phyloP scores from a whole-genome alignment of 331 rosid species.

The Rosa hybrid region DNA sequence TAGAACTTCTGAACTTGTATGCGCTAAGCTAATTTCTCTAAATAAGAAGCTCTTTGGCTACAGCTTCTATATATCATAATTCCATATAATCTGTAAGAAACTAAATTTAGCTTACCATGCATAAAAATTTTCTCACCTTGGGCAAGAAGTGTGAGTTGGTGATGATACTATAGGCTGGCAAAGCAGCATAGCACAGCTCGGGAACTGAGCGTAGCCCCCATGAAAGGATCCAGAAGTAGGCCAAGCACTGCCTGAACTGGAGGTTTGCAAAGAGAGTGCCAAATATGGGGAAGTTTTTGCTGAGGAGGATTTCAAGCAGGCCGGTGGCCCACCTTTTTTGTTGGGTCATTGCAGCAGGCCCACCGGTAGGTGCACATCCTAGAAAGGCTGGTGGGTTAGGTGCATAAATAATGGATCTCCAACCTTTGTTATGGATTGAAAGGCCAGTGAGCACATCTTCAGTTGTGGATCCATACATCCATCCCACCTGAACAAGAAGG shows the following conservation, averaged over 20 bases:
- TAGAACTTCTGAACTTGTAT: background rate
- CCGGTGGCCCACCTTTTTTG: conserved; percentile 75
- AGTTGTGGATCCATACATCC: conserved; percentile 56
- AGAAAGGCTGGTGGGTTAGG: conserved; percentile 52
- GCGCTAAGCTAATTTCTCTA: background rate
- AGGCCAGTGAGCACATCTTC: conserved; percentile 66
- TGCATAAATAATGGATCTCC: conserved; percentile 49
- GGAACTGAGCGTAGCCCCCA: conserved; percentile 55
- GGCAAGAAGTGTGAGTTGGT: conserved; percentile 65
- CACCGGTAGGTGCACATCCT: conserved; percentile 57
- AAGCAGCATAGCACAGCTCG: conserved; percentile 54
- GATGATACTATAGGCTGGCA: conserved; percentile 62
- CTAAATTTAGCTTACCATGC: background rate
- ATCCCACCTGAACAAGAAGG: conserved; percentile 53
- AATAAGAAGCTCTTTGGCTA: background rate
- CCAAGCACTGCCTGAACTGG: conserved; percentile 48
- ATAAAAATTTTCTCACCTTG: conserved; percentile 36
- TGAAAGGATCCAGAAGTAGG: conserved; percentile 36
- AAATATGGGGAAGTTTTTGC: conserved; percentile 53
- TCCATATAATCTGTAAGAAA: background rate
- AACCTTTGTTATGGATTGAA: conserved; percentile 56
- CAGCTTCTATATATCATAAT: background rate
- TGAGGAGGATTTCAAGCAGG: conserved; percentile 46
- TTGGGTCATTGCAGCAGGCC: conserved; percentile 53
- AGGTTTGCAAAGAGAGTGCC: conserved; percentile 47